These are phyloP conservation scores for Schrenkiella parvula DNA, from an alignment of 345 rosid genomes.

Conservation along the genomic window DNA sequence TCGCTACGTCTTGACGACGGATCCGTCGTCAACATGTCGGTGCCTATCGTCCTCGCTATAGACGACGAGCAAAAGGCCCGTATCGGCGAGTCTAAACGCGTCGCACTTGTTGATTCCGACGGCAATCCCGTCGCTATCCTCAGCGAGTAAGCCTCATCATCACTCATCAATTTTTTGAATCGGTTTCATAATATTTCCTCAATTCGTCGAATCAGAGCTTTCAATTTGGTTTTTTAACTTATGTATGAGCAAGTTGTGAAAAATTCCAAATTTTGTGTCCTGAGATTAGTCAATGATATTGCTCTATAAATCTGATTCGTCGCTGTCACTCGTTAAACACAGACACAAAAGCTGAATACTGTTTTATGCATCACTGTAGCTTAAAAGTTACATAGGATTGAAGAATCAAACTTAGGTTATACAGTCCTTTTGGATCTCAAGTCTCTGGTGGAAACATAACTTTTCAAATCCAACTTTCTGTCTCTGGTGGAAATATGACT, in stretches of 20 bases:
- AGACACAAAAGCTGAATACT: not conserved
- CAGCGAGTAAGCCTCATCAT: conserved; percentile 54
- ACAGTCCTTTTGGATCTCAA: not conserved
- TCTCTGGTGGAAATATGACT: not conserved
- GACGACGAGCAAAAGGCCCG: conserved; percentile 68
- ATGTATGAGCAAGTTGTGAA: not conserved
- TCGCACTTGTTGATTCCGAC: conserved; percentile 71
- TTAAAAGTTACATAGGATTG: not conserved
- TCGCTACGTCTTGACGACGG: conserved; percentile 88
- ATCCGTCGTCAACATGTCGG: conserved; percentile 93
- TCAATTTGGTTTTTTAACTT: not conserved
- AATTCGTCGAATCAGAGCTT: not conserved
- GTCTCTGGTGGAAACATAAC: not conserved
- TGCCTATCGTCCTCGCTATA: conserved; percentile 84
- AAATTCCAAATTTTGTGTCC: not conserved
- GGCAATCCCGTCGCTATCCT: conserved; percentile 67
- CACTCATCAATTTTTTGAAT: not conserved
- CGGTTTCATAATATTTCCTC: not conserved
- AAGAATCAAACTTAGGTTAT: not conserved
- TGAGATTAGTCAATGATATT: not conserved
- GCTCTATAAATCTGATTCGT: not conserved
- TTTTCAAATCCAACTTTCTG: not conserved
- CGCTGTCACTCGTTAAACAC: not conserved
- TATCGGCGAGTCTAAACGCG: conserved; percentile 62
- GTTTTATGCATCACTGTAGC: not conserved